phyloP scores from a whole-genome alignment of 179 eudicot species.

The Beta corolliflora region DNA sequence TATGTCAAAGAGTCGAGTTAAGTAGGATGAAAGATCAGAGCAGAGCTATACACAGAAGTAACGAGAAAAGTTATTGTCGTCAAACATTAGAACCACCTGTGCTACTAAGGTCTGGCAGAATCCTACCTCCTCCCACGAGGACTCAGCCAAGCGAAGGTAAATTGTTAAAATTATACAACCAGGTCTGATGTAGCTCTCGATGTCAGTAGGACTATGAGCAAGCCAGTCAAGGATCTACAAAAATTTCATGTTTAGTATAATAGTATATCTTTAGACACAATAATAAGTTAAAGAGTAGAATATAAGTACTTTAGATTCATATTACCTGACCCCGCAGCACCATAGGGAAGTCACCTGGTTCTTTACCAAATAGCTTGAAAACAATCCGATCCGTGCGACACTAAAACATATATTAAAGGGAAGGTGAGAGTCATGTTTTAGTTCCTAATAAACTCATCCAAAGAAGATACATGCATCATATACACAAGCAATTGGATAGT shows the following conservation, averaged over 20 bases:
- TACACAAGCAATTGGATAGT: too few species aligned
- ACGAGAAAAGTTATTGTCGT: slow-evolving; percentile 14
- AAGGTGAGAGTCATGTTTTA: not conserved
- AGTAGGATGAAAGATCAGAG: slow-evolving; percentile 47
- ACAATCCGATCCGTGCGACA: slow-evolving; percentile 16
- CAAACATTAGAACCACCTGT: not conserved
- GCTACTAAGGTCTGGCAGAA: not conserved
- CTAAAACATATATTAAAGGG: slow-evolving; percentile 26
- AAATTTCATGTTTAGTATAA: not conserved
- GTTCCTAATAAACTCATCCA: not conserved
- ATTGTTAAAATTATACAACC: slow-evolving; percentile 55
- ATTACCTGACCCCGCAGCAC: slow-evolving; percentile 52
- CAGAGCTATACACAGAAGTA: slow-evolving; percentile 34
- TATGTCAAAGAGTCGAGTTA: slow-evolving; percentile 44
- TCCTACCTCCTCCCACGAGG: slow-evolving; percentile 58
- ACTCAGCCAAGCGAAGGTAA: slow-evolving; percentile 48
- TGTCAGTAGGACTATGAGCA: slow-evolving; percentile 55
- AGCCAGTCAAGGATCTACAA: not conserved
- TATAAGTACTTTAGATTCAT: not conserved
- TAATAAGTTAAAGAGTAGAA: not conserved
- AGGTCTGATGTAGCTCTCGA: slow-evolving; percentile 63
- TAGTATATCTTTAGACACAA: slow-evolving; percentile 1
- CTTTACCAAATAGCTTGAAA: too few species aligned
- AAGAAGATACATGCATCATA: not conserved
- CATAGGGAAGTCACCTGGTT: slow-evolving; percentile 29